Conservation (phyloP, 164 flowering plant genomes). For the Vitis vinifera region ASM3070453v1 NC_081822.1:6390001-6390500, state of each 20-base stretch:
- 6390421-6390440: constrained; percentile 40
- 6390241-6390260: constrained; percentile 10
- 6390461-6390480: background rate
- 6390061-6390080: too few species aligned
- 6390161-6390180: background rate
- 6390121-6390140: too few species aligned
- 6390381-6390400: constrained; percentile 62
- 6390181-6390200: constrained; percentile 17
- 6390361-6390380: constrained; percentile 65
- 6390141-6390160: too few species aligned
- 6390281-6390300: constrained; percentile 17
- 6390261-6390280: constrained; percentile 21
- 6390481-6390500: background rate
- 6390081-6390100: too few species aligned
- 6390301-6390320: constrained; percentile 6
- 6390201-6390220: constrained; percentile 20
- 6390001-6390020: too few species aligned
- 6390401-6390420: constrained; percentile 34
- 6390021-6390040: background rate
- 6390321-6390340: constrained; percentile 21
- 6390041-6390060: too few species aligned
- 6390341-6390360: constrained; percentile 75
- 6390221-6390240: constrained; percentile 11
- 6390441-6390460: constrained; percentile 19
- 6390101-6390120: too few species aligned